Conservation (phyloP, 2,329 filamentous ascomycete species). For the Salinomyces thailandicus region DNA sequence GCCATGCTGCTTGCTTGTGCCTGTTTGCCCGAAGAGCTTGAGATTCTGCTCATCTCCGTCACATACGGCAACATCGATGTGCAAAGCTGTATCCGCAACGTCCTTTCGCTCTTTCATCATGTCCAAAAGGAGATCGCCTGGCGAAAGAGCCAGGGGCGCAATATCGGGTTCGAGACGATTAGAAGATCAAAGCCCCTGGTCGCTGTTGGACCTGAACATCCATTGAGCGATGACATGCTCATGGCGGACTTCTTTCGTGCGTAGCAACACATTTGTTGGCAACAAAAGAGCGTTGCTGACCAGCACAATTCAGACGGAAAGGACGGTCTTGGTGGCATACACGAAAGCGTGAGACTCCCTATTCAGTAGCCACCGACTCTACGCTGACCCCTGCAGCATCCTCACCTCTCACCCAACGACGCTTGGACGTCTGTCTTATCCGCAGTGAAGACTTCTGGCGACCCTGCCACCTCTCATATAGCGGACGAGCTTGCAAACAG, state of each 20-base stretch:
- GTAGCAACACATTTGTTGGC: conserved; percentile 26
- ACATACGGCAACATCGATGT: conserved; percentile 92
- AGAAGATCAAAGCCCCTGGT: conserved; percentile 59
- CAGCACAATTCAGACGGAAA: conserved; percentile 30
- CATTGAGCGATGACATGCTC: conserved; percentile 71
- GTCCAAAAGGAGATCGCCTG: conserved; percentile 81
- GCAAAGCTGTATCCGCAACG: conserved; percentile 76
- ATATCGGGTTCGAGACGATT: conserved; percentile 63
- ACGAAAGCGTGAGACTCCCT: conserved; percentile 29
- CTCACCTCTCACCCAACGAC: conserved; percentile 37
- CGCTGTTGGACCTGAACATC: conserved; percentile 75
- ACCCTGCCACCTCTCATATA: conserved; percentile 24
- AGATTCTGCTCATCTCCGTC: conserved; percentile 74
- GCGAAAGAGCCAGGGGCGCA: conserved; percentile 58
- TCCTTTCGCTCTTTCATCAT: conserved; percentile 81
- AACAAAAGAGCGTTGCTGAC: neutral
- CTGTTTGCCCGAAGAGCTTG: conserved; percentile 70
- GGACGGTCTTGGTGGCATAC: conserved; percentile 41
- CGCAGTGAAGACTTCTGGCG: conserved; percentile 19
- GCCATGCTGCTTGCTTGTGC: conserved; percentile 80
- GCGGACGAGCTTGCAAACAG: conserved; percentile 28
- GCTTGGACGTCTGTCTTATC: conserved; percentile 39
- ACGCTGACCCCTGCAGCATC: conserved; percentile 28
- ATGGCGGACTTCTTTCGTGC: conserved; percentile 67
- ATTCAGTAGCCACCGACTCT: neutral